phyloP scores from a whole-genome alignment of 1,284 basidiomycete genomes.

The Ceratobasidium sp. region DNA sequence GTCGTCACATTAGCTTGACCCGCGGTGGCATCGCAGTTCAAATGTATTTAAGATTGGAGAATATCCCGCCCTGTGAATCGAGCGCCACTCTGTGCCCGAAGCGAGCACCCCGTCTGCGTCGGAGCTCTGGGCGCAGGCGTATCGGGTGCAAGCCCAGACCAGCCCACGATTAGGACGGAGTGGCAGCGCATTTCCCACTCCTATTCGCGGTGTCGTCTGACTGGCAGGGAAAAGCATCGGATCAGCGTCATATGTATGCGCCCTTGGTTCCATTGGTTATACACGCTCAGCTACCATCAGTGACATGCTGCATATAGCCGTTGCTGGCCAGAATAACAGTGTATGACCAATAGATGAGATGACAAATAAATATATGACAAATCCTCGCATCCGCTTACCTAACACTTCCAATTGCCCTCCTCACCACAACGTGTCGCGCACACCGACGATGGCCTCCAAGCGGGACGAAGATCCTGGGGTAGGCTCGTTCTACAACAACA shows the following conservation, averaged over 20 bases:
- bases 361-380: background rate
- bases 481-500: slow-evolving; percentile 89
- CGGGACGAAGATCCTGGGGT: slow-evolving; percentile 91
- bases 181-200: slow-evolving; percentile 2
- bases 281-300: background rate
- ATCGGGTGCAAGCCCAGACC: too few relatives aligned
- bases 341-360: too few relatives aligned
- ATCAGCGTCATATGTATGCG: background rate
- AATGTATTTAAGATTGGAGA: too few relatives aligned
- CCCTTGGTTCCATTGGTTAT: slow-evolving; percentile 5
- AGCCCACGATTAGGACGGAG: too few relatives aligned
- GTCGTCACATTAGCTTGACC: too few relatives aligned
- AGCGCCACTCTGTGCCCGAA: too few relatives aligned
- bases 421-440: slow-evolving; percentile 39
- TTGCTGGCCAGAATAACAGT: background rate
- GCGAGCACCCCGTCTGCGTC: too few relatives aligned
- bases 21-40: too few relatives aligned
- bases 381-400: background rate
- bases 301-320: background rate
- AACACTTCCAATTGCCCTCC: slow-evolving; percentile 26
- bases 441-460: slow-evolving; percentile 66
- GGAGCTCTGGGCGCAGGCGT: too few relatives aligned
- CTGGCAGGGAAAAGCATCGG: too few relatives aligned
- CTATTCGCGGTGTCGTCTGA: background rate
- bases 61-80: too few relatives aligned